These are phyloP conservation scores for Zygosaccharomyces pseudobailii DNA, from an alignment of 1,139 yeast species.

Conservation along the genomic window DNA sequence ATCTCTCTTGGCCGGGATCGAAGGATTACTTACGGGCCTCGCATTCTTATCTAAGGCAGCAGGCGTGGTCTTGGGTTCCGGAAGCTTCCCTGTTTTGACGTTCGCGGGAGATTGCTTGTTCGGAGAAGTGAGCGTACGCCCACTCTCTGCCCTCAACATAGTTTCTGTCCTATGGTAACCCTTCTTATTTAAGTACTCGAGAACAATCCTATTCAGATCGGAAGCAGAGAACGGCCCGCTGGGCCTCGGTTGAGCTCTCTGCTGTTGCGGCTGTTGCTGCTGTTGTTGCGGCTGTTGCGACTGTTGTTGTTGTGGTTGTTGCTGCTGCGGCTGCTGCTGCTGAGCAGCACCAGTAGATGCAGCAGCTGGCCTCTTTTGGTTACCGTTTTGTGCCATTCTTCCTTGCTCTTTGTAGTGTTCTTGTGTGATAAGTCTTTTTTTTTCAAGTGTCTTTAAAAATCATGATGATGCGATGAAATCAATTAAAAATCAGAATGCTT, in stretches of 20 bases:
- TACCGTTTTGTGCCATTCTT: background rate
- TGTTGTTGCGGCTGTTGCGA: conserved; percentile 8
- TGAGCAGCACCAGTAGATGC: conserved; percentile 2
- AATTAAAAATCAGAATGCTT: background rate
- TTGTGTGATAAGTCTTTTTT: background rate
- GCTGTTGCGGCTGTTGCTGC: conserved; percentile 5
- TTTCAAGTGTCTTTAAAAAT: background rate
- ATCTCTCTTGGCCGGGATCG: conserved; percentile 38
- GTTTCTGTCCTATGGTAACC: conserved; percentile 95
- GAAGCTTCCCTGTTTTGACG: conserved; percentile 26
- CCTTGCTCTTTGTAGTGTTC: background rate
- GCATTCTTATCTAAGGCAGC: conserved; percentile 29
- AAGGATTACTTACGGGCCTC: conserved; percentile 39
- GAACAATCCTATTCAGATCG: conserved; percentile 81
- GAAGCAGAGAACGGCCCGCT: conserved; percentile 51
- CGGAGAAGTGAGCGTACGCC: conserved; percentile 61
- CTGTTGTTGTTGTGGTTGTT: conserved; percentile 6
- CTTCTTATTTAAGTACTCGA: conserved; percentile 86
- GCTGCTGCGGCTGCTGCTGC: conserved; percentile 10
- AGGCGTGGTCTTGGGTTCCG: conserved; percentile 35
- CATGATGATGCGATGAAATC: background rate
- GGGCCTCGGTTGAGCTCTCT: conserved; percentile 10
- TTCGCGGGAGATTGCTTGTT: conserved; percentile 38
- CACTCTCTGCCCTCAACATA: conserved; percentile 82
- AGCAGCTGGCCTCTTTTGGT: background rate